phyloP scores from a whole-genome alignment of 129 eudicot species.

The Rutidosis leptorrhynchoides region DNA sequence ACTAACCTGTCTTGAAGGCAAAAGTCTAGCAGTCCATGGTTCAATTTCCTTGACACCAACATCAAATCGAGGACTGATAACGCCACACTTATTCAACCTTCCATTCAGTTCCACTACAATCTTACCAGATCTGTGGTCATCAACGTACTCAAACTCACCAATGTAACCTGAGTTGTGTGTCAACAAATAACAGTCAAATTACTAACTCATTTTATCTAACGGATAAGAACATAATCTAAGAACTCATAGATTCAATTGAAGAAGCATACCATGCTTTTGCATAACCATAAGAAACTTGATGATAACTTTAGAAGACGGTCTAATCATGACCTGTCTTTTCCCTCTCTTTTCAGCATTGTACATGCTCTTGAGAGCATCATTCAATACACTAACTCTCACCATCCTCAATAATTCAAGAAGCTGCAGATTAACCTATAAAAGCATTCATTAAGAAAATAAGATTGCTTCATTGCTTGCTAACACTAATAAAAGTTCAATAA shows the following conservation, averaged over 20 bases:
- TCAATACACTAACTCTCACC: conserved; percentile 60
- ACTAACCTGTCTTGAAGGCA: conserved; percentile 59
- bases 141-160: conserved; percentile 67
- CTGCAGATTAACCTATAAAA: conserved; percentile 15
- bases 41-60: no score
- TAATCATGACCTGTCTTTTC: no score
- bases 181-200: background rate
- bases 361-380: no score
- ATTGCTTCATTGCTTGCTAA: background rate
- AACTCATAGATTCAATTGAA: background rate
- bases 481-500: no score
- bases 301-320: conserved; percentile 54
- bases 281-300: conserved; percentile 64
- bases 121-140: conserved; percentile 65
- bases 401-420: conserved; percentile 30
- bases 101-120: conserved; percentile 60
- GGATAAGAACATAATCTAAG: background rate
- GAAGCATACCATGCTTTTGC: conserved; percentile 56
- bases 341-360: no score
- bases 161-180: conserved; percentile 44
- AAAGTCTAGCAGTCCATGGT: no score
- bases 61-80: no score
- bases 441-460: background rate
- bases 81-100: conserved; percentile 57
- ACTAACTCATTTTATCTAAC: background rate